Conservation (phyloP, 345 rosid genomes). For the Litchi chinensis region DNA sequence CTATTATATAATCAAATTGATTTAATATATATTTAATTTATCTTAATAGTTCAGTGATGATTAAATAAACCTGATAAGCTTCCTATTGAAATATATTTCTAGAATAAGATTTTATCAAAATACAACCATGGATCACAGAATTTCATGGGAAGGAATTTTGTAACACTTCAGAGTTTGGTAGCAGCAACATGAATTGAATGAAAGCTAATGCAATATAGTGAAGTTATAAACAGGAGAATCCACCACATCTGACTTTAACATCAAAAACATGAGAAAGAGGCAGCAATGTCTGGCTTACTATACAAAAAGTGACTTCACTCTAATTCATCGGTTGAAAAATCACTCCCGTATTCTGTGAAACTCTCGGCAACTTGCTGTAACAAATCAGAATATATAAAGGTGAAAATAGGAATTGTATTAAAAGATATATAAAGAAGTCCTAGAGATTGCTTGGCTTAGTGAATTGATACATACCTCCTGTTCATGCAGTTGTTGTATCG, state of each 20-base stretch:
- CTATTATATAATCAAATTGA: too few species aligned
- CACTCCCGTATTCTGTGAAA: too few species aligned
- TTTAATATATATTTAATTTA: too few species aligned
- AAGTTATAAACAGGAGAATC: background rate
- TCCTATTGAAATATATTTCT: too few species aligned
- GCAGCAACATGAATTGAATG: background rate
- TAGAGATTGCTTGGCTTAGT: background rate
- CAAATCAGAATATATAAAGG: background rate
- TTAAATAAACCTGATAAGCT: too few species aligned
- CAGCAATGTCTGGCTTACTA: background rate
- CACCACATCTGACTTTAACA: background rate
- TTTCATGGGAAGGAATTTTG: background rate
- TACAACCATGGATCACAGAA: background rate
- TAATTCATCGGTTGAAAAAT: background rate
- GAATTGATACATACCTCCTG: background rate
- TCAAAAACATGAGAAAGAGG: too few species aligned
- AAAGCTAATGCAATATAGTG: background rate
- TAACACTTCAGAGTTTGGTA: background rate
- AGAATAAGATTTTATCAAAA: background rate
- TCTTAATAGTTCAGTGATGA: too few species aligned
- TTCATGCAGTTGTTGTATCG: background rate
- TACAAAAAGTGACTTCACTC: too few species aligned
- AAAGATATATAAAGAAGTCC: too few species aligned
- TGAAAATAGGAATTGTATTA: too few species aligned
- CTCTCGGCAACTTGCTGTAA: background rate